Evolutionary conservation across 805 yeast species (phyloP), one percentile per base, ranked within the genome.

Genomic region (Candida manassasensis): DNA sequence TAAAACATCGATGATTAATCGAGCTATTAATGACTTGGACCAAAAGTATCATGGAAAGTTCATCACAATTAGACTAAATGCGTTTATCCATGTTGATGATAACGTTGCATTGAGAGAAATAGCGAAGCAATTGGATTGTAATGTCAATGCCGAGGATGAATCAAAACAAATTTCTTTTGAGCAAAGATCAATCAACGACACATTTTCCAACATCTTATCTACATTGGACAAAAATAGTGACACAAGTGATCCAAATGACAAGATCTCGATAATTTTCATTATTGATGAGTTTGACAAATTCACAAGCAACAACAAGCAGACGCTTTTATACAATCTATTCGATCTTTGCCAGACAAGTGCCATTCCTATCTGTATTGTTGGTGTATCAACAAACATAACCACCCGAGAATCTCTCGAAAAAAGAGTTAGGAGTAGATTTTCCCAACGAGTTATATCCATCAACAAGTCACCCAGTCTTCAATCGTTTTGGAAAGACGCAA

Each of bases 251-350:
- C 15, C 19, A 19, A 21, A 33, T 15, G 44, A 37, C 37, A 47
- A 61, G 26, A 64, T 79, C 16, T 76, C 95, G 0, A 73, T 93
- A 3, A 61, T 93, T 0, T 81, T 93, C 47, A 60, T 87, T 2
- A 75, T 93, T 38, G 97, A 93, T 38, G 95, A 89, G 48, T 75
- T 90, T 38, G 97, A 93, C 36, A 66, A 70, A 25, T 93, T 82
- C 60, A 81, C 95, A 0, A 63, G 67, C 9, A 79, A 75, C 37
- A 68, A 73, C 10, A 80, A 85, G 43, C 98, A 93, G 55, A 84
- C 95, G 0, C 63, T 93, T 34, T 60, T 93, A 4, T 93, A 93
- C 55, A 90, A 89, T 48, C 61, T 93, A 29, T 84, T 93, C 53
- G 97, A 93, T 49, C 67, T 89, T 48, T 79, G 95, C 2, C 95